Evolutionary conservation across 2,329 filamentous ascomycete species (phyloP).

Genomic region (Phaeosphaeria sp.): DNA sequence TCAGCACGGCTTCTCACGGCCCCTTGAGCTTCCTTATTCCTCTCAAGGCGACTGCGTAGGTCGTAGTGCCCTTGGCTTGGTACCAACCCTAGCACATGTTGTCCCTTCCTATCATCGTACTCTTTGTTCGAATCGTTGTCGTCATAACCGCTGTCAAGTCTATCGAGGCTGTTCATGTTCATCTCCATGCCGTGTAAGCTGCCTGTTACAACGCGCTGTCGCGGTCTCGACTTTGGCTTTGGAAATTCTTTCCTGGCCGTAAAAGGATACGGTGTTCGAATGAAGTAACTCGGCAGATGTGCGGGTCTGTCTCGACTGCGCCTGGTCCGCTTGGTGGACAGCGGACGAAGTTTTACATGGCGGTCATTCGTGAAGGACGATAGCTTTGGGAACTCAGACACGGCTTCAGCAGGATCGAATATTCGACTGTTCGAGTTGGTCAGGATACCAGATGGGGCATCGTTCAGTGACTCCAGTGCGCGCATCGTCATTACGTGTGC

Average conservation of each 20-base stretch:
- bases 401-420: conserved; percentile 10
- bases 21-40: conserved; percentile 30
- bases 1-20: conserved; percentile 9
- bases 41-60: conserved; percentile 21
- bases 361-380: conserved; percentile 24
- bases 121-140: conserved; percentile 8
- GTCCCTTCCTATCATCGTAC: conserved; percentile 25
- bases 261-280: conserved; percentile 37
- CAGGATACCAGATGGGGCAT: conserved; percentile 17
- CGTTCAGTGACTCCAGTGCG: conserved; percentile 28
- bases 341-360: conserved; percentile 24
- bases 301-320: conserved; percentile 22
- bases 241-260: conserved; percentile 34
- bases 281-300: conserved; percentile 31
- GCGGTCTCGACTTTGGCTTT: conserved; percentile 24
- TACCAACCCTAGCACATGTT: conserved; percentile 28
- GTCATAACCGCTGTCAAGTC: conserved; percentile 11
- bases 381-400: conserved; percentile 11
- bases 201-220: conserved; percentile 12
- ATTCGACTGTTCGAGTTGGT: conserved; percentile 11
- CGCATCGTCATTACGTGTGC: conserved; percentile 38
- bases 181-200: conserved; percentile 4
- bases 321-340: conserved; percentile 11
- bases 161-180: conserved; percentile 4
- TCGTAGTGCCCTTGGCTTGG: conserved; percentile 18